Percentiles rank a stretch among this genome's conserved stretches.
These are phyloP conservation scores for Cyberlindnera mrakii DNA, from an alignment of 805 yeast genomes.

Conservation along the genomic window DNA sequence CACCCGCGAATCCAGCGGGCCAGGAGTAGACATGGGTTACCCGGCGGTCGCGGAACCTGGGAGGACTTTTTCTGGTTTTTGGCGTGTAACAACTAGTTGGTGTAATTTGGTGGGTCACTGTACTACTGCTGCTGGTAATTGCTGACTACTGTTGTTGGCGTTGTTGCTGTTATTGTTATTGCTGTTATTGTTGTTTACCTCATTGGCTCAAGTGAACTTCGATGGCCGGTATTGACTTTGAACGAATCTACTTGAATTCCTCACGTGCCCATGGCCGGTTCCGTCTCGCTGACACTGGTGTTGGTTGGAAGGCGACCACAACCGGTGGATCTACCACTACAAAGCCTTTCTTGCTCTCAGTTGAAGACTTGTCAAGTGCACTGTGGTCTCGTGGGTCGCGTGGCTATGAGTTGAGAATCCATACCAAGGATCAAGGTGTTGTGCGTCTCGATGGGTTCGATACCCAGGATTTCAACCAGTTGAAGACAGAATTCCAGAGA, in stretches of 20 bases:
- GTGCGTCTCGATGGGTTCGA: constrained; percentile 91
- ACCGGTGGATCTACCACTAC: constrained; percentile 41
- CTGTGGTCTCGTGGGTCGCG: constrained; percentile 93
- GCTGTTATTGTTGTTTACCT: too few relatives aligned
- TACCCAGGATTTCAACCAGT: constrained; percentile 67
- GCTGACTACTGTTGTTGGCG: too few relatives aligned
- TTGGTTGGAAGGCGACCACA: constrained; percentile 86
- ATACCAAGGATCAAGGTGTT: constrained; percentile 83
- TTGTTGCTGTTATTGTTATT: too few relatives aligned
- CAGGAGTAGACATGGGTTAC: too few relatives aligned
- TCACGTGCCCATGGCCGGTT: constrained; percentile 80
- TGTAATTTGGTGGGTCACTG: too few relatives aligned
- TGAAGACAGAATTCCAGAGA: constrained; percentile 79
- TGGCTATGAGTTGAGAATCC: constrained; percentile 84
- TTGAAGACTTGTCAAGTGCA: constrained; percentile 72
- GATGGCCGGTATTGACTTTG: constrained; percentile 56
- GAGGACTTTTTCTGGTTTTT: too few relatives aligned
- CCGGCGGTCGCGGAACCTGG: too few relatives aligned
- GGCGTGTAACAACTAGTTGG: too few relatives aligned
- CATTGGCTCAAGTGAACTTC: neutral
- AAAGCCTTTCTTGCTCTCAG: constrained; percentile 83
- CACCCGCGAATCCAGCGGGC: too few relatives aligned
- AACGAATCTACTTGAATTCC: constrained; percentile 84
- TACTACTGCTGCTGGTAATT: too few relatives aligned
- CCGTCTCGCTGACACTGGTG: constrained; percentile 93